Evolutionary conservation across 2,329 filamentous ascomycete genomes (phyloP).

Genomic region (Pestalotiopsis sp.): DNA sequence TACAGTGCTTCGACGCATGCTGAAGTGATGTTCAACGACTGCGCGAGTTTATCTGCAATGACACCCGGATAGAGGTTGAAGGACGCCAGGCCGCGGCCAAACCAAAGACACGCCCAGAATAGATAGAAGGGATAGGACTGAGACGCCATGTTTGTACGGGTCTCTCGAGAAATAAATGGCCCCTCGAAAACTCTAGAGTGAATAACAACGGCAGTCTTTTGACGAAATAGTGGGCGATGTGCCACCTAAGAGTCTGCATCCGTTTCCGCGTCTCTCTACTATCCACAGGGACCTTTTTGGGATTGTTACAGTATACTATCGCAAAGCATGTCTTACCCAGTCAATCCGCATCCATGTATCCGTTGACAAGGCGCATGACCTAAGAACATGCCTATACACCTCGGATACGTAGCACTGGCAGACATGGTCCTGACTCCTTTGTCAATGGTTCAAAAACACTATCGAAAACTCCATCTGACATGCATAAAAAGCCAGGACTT

Average conservation of each 20-base stretch:
- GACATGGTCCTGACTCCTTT: too few relatives aligned
- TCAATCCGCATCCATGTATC: too few relatives aligned
- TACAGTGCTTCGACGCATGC: conserved; percentile 4
- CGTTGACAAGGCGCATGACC: too few relatives aligned
- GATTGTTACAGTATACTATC: too few relatives aligned
- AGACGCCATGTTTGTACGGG: too few relatives aligned
- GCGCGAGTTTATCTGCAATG: background rate
- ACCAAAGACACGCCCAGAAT: background rate
- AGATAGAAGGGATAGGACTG: background rate
- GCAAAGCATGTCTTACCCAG: too few relatives aligned
- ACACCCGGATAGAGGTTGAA: conserved; percentile 9
- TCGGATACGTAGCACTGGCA: too few relatives aligned
- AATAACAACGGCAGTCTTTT: background rate
- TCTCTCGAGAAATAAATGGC: background rate
- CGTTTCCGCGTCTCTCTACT: too few relatives aligned
- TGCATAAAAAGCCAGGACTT: too few relatives aligned
- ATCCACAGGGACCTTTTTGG: too few relatives aligned
- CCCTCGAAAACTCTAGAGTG: background rate
- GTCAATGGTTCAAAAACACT: too few relatives aligned
- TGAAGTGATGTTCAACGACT: background rate
- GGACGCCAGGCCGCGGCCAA: background rate
- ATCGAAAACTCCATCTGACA: background rate
- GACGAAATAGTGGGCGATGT: background rate
- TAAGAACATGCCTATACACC: too few relatives aligned
- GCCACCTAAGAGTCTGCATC: background rate